Evolutionary conservation across 2,329 filamentous ascomycete genomes (phyloP).

Genomic region (Mycosphaerella sp.): DNA sequence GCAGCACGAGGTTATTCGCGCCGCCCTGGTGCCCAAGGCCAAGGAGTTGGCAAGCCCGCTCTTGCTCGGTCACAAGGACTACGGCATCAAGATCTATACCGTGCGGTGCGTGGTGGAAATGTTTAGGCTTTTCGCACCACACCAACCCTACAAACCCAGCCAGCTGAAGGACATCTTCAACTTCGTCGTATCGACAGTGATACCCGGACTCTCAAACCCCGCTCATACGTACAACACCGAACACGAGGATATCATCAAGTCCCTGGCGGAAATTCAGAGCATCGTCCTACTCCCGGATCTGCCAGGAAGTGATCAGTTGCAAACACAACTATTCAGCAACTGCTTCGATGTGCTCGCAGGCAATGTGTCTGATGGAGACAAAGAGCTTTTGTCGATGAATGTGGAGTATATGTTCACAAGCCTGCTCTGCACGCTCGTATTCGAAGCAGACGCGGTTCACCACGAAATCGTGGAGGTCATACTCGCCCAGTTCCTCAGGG

Average conservation of each 20-base stretch:
- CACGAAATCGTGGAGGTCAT: conserved; percentile 83
- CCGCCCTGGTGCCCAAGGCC: conserved; percentile 77
- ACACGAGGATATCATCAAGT: conserved; percentile 84
- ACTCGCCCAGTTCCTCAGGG: conserved; percentile 89
- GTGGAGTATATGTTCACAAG: conserved; percentile 89
- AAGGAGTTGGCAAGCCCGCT: conserved; percentile 78
- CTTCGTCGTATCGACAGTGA: conserved; percentile 73
- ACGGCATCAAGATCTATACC: conserved; percentile 82
- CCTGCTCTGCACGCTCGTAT: conserved; percentile 75
- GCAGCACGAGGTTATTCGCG: conserved; percentile 74
- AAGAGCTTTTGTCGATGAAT: conserved; percentile 83
- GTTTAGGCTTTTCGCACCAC: conserved; percentile 82
- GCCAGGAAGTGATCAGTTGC: conserved; percentile 69
- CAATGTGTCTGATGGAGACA: conserved; percentile 64
- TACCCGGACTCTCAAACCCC: conserved; percentile 79
- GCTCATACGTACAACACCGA: conserved; percentile 87
- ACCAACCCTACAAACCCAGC: conserved; percentile 84
- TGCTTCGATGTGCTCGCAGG: conserved; percentile 90
- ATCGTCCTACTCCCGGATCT: conserved; percentile 87
- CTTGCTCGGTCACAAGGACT: conserved; percentile 84
- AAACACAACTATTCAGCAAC: conserved; percentile 73
- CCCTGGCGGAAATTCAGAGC: conserved; percentile 87
- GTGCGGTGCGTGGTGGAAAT: conserved; percentile 90
- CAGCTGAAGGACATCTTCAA: conserved; percentile 97
- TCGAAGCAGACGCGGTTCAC: conserved; percentile 73